A percentile compares a stretch with the other conserved stretches of the same genome.
phyloP scores from a whole-genome alignment of 257 asterid species.

The Solanum habrochaites region DNA sequence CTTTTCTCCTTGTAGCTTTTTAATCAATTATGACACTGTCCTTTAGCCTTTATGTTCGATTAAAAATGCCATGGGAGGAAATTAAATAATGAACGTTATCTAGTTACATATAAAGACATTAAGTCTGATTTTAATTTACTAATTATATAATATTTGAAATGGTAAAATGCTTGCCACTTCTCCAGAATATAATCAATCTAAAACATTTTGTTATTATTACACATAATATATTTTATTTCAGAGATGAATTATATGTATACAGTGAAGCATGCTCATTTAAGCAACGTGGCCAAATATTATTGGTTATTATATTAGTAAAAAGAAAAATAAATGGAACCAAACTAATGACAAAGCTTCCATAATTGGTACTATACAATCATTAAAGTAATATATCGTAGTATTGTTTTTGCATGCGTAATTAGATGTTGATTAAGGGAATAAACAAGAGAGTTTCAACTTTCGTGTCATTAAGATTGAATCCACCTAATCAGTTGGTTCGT shows the following conservation, averaged over 20 bases:
- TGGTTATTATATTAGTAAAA: neutral
- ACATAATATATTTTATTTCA: neutral
- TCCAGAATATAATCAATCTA: neutral
- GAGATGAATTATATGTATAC: too few species aligned
- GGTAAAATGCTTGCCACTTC: neutral
- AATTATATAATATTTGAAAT: neutral
- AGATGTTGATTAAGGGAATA: neutral
- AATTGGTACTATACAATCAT: neutral
- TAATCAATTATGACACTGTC: neutral
- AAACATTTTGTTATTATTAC: too few species aligned
- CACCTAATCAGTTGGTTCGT: neutral
- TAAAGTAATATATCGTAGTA: neutral
- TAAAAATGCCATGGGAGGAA: neutral
- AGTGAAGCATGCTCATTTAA: neutral
- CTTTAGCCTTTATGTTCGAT: neutral
- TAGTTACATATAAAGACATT: neutral
- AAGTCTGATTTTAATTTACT: neutral
- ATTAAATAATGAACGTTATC: neutral
- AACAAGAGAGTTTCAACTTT: neutral
- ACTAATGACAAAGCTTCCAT: neutral
- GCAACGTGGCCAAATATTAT: neutral
- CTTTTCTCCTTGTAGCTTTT: neutral
- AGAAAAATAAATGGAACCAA: neutral
- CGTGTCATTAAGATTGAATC: neutral
- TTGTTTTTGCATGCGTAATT: slow-evolving; percentile 6